phyloP scores from a whole-genome alignment of 768 basidiomycete species.

The Amyloporia xantha region DNA sequence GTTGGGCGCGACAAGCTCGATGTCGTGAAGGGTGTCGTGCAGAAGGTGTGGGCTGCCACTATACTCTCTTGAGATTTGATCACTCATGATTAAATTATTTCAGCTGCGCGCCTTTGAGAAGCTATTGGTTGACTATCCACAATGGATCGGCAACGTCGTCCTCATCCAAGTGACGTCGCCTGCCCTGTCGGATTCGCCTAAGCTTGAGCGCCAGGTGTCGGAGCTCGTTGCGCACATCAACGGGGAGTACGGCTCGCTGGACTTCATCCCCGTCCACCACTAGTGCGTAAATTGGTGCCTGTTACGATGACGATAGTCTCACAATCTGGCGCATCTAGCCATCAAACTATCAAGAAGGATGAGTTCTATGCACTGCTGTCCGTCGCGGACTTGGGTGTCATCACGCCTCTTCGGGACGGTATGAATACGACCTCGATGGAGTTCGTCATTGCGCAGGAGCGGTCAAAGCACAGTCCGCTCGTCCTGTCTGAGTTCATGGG shows the following conservation, averaged over 20 bases:
- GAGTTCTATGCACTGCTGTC: conserved; percentile 95
- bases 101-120: conserved; percentile 94
- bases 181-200: conserved; percentile 84
- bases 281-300: conserved; percentile 57
- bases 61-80: neutral
- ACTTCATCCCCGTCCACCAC: conserved; percentile 96
- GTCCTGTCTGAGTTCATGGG: conserved; percentile 98
- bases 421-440: conserved; percentile 99
- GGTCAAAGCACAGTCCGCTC: conserved; percentile 76
- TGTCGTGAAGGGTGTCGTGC: conserved; percentile 95
- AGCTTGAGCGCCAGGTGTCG: conserved; percentile 88
- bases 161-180: conserved; percentile 93
- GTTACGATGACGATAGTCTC: no score
- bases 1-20: conserved; percentile 97
- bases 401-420: conserved; percentile 92
- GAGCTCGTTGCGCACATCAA: conserved; percentile 95
- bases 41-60: conserved; percentile 54
- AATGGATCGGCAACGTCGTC: conserved; percentile 90
- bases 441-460: conserved; percentile 90
- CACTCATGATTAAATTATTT: neutral
- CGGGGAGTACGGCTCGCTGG: conserved; percentile 87
- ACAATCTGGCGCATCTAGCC: conserved; percentile 60
- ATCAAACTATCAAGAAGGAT: conserved; percentile 95
- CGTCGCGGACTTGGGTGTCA: conserved; percentile 90
- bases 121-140: conserved; percentile 85